These are phyloP conservation scores for Malassezia pachydermatis DNA, from an alignment of 1,284 basidiomycete species.

Conservation along the genomic window DNA sequence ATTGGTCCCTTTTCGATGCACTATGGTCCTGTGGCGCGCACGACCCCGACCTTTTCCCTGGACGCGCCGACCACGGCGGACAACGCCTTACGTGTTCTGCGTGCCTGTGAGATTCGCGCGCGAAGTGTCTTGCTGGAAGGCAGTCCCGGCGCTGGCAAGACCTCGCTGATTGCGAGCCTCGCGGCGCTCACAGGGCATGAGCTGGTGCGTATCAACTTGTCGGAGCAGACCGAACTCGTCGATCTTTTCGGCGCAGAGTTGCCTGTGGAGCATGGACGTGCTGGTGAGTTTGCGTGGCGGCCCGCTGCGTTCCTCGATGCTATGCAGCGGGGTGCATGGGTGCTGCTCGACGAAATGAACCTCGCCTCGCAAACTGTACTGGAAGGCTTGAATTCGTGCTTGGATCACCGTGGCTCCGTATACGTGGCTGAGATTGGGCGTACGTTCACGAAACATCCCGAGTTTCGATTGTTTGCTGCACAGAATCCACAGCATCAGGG, in stretches of 20 bases:
- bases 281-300: constrained; percentile 93
- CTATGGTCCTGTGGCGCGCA: constrained; percentile 52
- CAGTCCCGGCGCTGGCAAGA: constrained; percentile 98
- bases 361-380: constrained; percentile 81
- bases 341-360: constrained; percentile 97
- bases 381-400: constrained; percentile 89
- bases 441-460: constrained; percentile 75
- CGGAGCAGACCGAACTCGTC: constrained; percentile 93
- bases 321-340: constrained; percentile 67
- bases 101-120: constrained; percentile 69
- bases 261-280: constrained; percentile 78
- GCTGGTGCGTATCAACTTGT: constrained; percentile 92
- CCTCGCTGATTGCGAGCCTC: constrained; percentile 78
- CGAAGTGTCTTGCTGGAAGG: constrained; percentile 95
- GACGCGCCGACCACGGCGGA: constrained; percentile 72
- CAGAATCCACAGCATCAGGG: constrained; percentile 96
- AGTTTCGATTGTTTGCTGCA: constrained; percentile 92
- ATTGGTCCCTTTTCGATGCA: constrained; percentile 68
- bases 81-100: constrained; percentile 79
- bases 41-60: constrained; percentile 8
- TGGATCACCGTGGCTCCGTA: constrained; percentile 91
- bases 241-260: constrained; percentile 95
- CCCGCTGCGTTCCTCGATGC: constrained; percentile 92
- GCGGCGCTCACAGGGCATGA: constrained; percentile 68
- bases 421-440: constrained; percentile 90